Evolutionary conservation across 2,329 filamentous ascomycete species (phyloP).

Genomic region (Scleromitrula shiraiana): DNA sequence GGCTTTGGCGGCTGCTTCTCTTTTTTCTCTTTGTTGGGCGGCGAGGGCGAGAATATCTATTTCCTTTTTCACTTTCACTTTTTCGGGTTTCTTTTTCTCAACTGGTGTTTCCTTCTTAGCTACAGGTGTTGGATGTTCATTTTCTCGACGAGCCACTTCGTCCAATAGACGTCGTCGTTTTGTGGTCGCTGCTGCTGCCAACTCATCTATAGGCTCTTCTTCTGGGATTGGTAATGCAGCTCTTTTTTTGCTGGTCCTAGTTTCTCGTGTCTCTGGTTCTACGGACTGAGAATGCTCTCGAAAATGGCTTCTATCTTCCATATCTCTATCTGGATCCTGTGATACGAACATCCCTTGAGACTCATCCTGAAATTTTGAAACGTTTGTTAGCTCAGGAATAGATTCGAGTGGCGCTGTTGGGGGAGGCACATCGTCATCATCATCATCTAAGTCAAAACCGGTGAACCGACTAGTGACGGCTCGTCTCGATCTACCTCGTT

Average conservation of each 20-base stretch:
- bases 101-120: slow-evolving; percentile 13
- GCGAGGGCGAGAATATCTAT: slow-evolving; percentile 58
- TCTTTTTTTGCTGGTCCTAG: slow-evolving; percentile 34
- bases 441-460: slow-evolving; percentile 61
- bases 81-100: slow-evolving; percentile 15
- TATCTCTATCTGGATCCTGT: slow-evolving; percentile 31
- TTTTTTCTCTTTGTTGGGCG: slow-evolving; percentile 47
- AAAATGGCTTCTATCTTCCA: slow-evolving; percentile 22
- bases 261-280: background rate
- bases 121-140: slow-evolving; percentile 22
- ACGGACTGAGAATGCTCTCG: slow-evolving; percentile 14
- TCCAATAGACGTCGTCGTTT: slow-evolving; percentile 68
- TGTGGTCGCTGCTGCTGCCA: slow-evolving; percentile 69
- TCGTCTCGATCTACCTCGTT: slow-evolving; percentile 32
- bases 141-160: slow-evolving; percentile 39
- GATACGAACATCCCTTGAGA: slow-evolving; percentile 48
- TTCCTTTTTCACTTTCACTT: slow-evolving; percentile 42
- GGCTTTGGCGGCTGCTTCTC: slow-evolving; percentile 52
- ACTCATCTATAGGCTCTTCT: slow-evolving; percentile 47
- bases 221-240: slow-evolving; percentile 33
- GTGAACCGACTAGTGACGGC: slow-evolving; percentile 55
- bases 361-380: slow-evolving; percentile 33
- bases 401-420: slow-evolving; percentile 11
- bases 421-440: slow-evolving; percentile 27
- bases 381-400: slow-evolving; percentile 40